Conservation (phyloP, 2,329 filamentous ascomycete genomes). For the Botryotinia convoluta region DNA sequence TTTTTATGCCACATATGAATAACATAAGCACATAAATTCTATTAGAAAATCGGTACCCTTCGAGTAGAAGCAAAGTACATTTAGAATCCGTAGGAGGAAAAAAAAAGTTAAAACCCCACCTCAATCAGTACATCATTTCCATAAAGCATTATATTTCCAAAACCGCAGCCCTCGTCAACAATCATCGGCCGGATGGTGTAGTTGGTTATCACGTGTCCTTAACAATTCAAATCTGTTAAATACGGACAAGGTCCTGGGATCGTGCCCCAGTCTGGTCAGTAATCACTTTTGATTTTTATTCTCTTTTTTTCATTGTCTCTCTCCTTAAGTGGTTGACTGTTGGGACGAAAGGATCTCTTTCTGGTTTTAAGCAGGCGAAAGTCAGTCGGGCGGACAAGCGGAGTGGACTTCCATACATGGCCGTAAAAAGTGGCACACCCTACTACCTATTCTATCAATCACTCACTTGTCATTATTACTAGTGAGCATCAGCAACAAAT, state of each 20-base stretch:
- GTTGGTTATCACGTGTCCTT: slow-evolving; percentile 19
- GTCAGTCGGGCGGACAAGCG: background rate
- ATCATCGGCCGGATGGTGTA: slow-evolving; percentile 12
- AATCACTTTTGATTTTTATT: fast-evolving
- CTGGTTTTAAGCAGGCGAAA: background rate
- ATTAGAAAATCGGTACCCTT: background rate
- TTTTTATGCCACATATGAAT: background rate
- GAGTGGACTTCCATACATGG: background rate
- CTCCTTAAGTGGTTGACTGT: background rate
- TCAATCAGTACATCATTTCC: fast-evolving
- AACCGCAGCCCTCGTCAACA: fast-evolving
- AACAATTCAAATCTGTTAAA: background rate
- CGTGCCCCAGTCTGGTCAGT: slow-evolving; percentile 9
- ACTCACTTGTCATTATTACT: too few species aligned
- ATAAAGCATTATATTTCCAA: fast-evolving
- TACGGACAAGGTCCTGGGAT: slow-evolving; percentile 11
- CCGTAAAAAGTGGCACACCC: background rate
- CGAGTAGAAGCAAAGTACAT: background rate
- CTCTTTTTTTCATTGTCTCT: background rate
- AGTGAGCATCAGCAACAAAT: too few species aligned
- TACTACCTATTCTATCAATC: too few species aligned
- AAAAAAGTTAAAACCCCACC: background rate
- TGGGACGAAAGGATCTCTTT: background rate
- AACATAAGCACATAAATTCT: background rate
- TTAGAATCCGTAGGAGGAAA: too few species aligned